Percentiles rank a stretch among this genome's conserved stretches.
These are phyloP conservation scores for Nakaseomyces sp. DNA, from an alignment of 1,139 yeast species.

Conservation along the genomic window DNA sequence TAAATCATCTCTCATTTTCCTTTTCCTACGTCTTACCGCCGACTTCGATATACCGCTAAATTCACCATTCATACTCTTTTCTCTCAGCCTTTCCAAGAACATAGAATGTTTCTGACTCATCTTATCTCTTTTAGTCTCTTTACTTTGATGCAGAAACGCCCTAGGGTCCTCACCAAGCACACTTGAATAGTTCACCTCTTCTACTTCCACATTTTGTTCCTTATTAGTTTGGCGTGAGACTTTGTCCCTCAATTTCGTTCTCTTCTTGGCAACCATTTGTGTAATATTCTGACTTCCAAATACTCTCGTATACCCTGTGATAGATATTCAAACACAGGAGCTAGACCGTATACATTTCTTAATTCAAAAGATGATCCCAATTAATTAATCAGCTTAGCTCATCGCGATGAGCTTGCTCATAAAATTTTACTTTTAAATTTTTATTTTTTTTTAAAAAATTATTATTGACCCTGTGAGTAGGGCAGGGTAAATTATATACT, in stretches of 20 bases:
- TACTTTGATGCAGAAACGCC: constrained; percentile 48
- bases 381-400: too few species aligned
- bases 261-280: constrained; percentile 43
- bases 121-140: constrained; percentile 48
- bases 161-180: constrained; percentile 31
- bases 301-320: too few species aligned
- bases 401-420: too few species aligned
- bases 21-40: constrained; percentile 53
- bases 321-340: too few species aligned
- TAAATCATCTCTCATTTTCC: constrained; percentile 53
- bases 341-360: background rate
- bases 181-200: constrained; percentile 14
- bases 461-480: too few species aligned
- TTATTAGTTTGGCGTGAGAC: constrained; percentile 20
- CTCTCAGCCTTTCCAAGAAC: constrained; percentile 31
- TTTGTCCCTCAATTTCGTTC: constrained; percentile 40
- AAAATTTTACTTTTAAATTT: too few species aligned
- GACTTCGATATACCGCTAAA: constrained; percentile 50
- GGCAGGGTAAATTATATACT: too few species aligned
- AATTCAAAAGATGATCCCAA: too few species aligned
- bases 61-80: constrained; percentile 26
- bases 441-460: too few species aligned
- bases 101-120: constrained; percentile 32
- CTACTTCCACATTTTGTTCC: constrained; percentile 7
- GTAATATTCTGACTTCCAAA: too few species aligned